Base-by-base conservation (phyloP, 2,329 filamentous ascomycete genomes). In the Nigrospora oryzae region DNA sequence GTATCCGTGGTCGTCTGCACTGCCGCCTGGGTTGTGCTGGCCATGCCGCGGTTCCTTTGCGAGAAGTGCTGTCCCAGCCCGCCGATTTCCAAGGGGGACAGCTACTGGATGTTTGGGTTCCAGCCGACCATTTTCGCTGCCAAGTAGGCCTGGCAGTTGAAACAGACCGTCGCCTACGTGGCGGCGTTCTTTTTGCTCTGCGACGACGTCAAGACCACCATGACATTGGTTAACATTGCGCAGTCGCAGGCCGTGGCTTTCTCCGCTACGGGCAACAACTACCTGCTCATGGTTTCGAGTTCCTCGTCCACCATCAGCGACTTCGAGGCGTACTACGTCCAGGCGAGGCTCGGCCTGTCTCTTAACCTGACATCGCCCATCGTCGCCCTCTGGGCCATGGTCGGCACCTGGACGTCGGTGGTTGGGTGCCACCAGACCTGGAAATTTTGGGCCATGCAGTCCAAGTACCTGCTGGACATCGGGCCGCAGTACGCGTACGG, bases 1-100 rank as follows among this genome's bases (percentile, higher is more conserved):
- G 33, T 42, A 5, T 31, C 23, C 13, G 44, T 42, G 11, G 44
- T 33, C 33, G n/a, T 38, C 3, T 41, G 31, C 23, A 37, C 44
- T 11, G 44, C 23, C 14, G 11, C 42, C 12, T 36, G 32, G 19
- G 13, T 46, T 7, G 3, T 46, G 2, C 19, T 42, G 17, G 40
- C 44, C 33, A 34, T 46, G 2, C 44, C 44, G 7, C 42, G 44
- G 44, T 46, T 46, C 34, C 28, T 46, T 5, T 33, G 31, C 19
- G 17, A 46, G 38, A 46, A 38, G 16, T 16, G 11, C 11, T 13
- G 44, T 14, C 39, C 44, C 3, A 33, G 32, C 11, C 15, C 35
- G 17, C 32, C 19, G 12, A 13, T 46, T 11, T 38, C 44, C 3
- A 32, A 23, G 14, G 44, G 44, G 8, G 11, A 17, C 13, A 46